These are phyloP conservation scores for Candida albicans DNA, from an alignment of 1,139 yeast genomes.

Conservation along the genomic window DNA sequence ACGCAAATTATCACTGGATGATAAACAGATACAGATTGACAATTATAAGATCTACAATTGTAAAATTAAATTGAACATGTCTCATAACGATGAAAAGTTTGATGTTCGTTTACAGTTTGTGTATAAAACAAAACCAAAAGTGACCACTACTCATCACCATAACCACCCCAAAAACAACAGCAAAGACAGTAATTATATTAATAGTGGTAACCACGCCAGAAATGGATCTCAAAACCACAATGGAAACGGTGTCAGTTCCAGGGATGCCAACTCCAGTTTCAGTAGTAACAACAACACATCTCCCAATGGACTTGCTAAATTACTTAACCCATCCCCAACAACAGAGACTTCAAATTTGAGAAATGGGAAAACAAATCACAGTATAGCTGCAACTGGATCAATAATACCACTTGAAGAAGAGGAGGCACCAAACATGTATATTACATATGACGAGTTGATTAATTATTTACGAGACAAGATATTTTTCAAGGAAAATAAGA, in stretches of 20 bases:
- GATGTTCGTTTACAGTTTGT: conserved; percentile 9
- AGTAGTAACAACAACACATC: not conserved
- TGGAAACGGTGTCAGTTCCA: no score
- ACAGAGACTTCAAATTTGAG: no score
- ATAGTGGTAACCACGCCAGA: not conserved
- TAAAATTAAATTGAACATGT: conserved; percentile 11
- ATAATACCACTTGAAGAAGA: not conserved
- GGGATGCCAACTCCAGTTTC: no score
- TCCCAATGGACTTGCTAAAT: not conserved
- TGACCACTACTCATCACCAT: not conserved
- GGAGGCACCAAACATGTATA: conserved; percentile 11
- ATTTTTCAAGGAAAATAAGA: conserved; percentile 3
- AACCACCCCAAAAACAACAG: not conserved
- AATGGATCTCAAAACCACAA: no score
- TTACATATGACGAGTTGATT: conserved; percentile 13
- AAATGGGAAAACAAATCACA: no score
- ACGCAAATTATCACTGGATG: not conserved
- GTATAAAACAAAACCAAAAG: conserved; percentile 9
- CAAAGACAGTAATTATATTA: not conserved
- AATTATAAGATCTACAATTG: conserved; percentile 11
- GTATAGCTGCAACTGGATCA: no score
- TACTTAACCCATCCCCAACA: no score
- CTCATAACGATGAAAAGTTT: conserved; percentile 1
- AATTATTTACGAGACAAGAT: conserved; percentile 13
- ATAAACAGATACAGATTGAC: not conserved